A percentile compares a stretch with the other conserved stretches of the same genome.
These are phyloP conservation scores for Neoarthrinium moseri DNA, from an alignment of 2,329 filamentous ascomycete species.

Conservation along the genomic window DNA sequence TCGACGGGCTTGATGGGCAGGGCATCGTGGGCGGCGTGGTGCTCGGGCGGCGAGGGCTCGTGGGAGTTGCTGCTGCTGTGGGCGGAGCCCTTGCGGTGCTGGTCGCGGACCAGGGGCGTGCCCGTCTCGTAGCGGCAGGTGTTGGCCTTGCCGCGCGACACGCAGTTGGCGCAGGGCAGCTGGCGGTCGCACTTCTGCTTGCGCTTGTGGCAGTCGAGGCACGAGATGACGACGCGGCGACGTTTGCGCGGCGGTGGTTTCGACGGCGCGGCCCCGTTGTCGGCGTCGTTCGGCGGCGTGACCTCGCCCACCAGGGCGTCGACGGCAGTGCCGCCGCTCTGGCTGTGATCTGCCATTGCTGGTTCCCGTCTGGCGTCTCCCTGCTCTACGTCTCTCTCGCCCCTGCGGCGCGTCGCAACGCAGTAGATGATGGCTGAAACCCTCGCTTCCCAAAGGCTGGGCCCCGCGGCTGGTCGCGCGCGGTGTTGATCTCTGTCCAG, in stretches of 20 bases:
- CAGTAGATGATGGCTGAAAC: no score
- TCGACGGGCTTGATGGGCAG: constrained; percentile 42
- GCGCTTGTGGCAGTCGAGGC: constrained; percentile 62
- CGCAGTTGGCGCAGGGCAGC: constrained; percentile 59
- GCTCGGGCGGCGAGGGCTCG: no score
- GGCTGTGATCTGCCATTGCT: constrained; percentile 6
- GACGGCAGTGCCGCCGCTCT: neutral
- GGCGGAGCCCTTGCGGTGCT: constrained; percentile 26
- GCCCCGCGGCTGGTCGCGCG: neutral
- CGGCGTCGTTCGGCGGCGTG: constrained; percentile 8
- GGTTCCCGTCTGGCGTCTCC: neutral
- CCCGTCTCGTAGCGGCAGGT: constrained; percentile 58
- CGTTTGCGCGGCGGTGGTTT: constrained; percentile 52
- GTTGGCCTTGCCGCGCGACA: constrained; percentile 53
- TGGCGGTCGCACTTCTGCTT: constrained; percentile 65
- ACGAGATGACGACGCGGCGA: constrained; percentile 60
- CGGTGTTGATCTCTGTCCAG: neutral
- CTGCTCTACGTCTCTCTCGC: neutral
- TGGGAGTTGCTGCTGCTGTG: no score
- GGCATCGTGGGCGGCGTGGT: no score
- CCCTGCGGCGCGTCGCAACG: no score
- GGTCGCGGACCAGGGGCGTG: constrained; percentile 40
- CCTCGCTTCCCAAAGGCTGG: neutral
- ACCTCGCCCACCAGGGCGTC: constrained; percentile 2
- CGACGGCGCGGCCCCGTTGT: constrained; percentile 2